Evolutionary conservation across 352 stramenopile genomes (phyloP), one percentile per base, ranked within the genome.

Genomic region (Phytophthora idaei): DNA sequence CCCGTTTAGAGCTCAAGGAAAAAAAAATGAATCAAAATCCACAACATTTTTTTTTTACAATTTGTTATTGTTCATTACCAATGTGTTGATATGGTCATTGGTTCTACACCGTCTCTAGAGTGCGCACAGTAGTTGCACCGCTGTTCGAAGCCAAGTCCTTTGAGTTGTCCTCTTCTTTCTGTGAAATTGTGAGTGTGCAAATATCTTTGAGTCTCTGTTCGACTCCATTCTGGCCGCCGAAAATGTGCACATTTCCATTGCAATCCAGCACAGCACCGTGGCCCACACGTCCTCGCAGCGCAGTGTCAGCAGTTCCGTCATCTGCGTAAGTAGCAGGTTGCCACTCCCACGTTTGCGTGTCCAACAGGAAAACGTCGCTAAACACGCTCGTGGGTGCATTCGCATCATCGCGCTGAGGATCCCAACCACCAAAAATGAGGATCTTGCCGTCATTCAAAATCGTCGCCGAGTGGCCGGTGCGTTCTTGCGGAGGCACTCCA

Each of bases 351-450:
- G 74, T 88, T n/a, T 85, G 77, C 3, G 92, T 97, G 65, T 98
- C 78, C 27, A 98, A 78, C 57, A 98, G 49, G 64, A 97, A 98
- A 8, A 80, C 88, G 57, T 97, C 93, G 51, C 87, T 73, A 50
- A 98, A 98, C 25, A 98, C 81, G 27, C 60, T 76, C 15, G 75
- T 83, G 9, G 80, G 64, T 10, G 80, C 73, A 12, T 57, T 76
- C 1, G 67, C 64, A 34, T 78, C 78, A 34, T 73, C 76, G 5
- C 59, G 77, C 78, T 97, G 95, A 1, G 92, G 93, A 66, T 98
- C 93, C 95, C 95, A 98, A 29, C 95, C 95, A 41, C 95, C 95
- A 58, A 97, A 96, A 58, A 98, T 79, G 17, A 98, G 71, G 28
- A 98, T 89, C 60, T 92, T 97, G 32, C 63, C 75, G 46, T 95